Base-by-base conservation (phyloP, 306 rosid genomes). In the Trifolium fragiferum region DNA sequence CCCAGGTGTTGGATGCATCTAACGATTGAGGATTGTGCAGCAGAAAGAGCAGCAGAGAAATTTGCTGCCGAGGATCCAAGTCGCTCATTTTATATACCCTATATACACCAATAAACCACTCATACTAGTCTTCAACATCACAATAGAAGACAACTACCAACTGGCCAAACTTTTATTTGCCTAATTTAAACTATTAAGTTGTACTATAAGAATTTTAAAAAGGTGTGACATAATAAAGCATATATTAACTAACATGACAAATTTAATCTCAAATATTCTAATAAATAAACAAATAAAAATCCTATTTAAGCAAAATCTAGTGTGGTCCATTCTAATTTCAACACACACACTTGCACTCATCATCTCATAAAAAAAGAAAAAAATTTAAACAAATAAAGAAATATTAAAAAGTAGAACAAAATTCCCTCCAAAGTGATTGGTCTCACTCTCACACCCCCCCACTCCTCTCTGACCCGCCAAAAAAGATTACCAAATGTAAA, bases 361-460 rank as follows among this genome's bases (percentile, higher is more conserved):
- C 8, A 47, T 7, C 15, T 7, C 0, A 6, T 33, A 7, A 7
- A 47, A 5, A 15, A 47, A 47, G 5, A 14, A 4, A 43, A 14
- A 20, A 10, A 8, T 57, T 57, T 21, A 57, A 57, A 57, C 35
- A 21, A 21, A 21, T 21, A 57, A 57, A 57, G 2, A 21, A 57
- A 57, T 23, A 57, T 21, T 57, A 57, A 27, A 60, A 14, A 50
- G 63, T 0, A 7, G 87, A 82, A 85, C 81, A 87, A 82, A 82
- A 87, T 91, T 91, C 97, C 90, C 93, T 87, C 90, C 96, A 88
- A 88, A 84, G 60, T 76, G 89, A 90, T 87, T 90, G 96, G 96
- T 65, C 76, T 3, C 21, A 40, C 46, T 25, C 57, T 66, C 40
- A 37, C 40, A 37, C 40, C 40, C 40, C 40, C 40, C 58, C 69